Conservation (phyloP, 352 stramenopile genomes). For the Globisporangium spiculum region DNA sequence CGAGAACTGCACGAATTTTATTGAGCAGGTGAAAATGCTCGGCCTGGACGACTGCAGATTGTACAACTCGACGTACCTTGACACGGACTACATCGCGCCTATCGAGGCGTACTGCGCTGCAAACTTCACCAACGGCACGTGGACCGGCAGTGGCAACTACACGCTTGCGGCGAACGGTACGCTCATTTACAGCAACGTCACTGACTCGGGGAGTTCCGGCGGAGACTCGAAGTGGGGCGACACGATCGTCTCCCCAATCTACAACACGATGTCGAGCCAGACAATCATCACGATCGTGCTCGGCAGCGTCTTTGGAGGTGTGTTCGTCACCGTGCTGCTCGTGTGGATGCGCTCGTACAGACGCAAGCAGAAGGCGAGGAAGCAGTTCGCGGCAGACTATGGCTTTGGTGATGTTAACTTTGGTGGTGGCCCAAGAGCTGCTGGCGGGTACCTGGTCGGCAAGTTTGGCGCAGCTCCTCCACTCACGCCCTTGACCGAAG, state of each 20-base stretch:
- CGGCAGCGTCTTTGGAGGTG: slow-evolving; percentile 6
- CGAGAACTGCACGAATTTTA: background rate
- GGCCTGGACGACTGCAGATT: background rate
- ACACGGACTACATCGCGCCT: background rate
- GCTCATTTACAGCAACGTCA: background rate
- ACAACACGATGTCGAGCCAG: background rate
- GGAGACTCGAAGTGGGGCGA: background rate
- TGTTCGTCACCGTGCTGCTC: slow-evolving; percentile 4
- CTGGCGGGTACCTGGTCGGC: background rate
- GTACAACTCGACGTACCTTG: background rate
- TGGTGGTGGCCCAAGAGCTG: background rate
- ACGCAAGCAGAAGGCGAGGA: slow-evolving; percentile 9
- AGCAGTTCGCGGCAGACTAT: background rate
- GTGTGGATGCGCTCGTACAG: slow-evolving; percentile 9
- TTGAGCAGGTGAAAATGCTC: background rate
- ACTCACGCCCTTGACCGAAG: slow-evolving; percentile 9
- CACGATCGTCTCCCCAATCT: background rate
- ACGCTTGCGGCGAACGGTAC: background rate
- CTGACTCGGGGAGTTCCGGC: background rate
- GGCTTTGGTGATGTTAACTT: background rate
- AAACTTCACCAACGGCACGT: background rate
- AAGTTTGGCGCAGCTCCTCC: background rate
- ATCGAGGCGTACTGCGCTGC: background rate
- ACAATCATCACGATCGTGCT: slow-evolving; percentile 7
- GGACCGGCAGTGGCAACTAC: background rate